Evolutionary conservation across 805 yeast species (phyloP).

Genomic region (Maudiozyma bulderi): DNA sequence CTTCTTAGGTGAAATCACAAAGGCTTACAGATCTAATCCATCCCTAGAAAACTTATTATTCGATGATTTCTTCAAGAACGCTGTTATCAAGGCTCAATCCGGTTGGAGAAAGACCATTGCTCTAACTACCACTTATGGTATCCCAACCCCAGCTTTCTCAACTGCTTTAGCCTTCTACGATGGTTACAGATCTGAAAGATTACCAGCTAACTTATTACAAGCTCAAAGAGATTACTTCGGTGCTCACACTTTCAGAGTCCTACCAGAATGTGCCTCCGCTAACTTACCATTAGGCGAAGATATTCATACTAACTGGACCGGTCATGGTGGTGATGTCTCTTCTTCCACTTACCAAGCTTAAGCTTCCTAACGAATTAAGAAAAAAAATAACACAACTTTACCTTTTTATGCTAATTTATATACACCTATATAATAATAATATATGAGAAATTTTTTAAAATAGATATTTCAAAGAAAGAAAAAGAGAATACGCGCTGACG

Average conservation of each 20-base stretch:
- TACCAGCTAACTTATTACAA: slow-evolving; percentile 96
- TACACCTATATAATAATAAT: neutral
- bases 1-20: slow-evolving; percentile 92
- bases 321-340: slow-evolving; percentile 95
- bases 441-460: no score
- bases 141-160: slow-evolving; percentile 95
- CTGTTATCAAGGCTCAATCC: slow-evolving; percentile 83
- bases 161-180: slow-evolving; percentile 97
- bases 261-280: slow-evolving; percentile 74
- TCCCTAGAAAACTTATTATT: slow-evolving; percentile 89
- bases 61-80: slow-evolving; percentile 88
- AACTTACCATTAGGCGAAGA: slow-evolving; percentile 67
- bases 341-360: slow-evolving; percentile 92
- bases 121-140: slow-evolving; percentile 72
- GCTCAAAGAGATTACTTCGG: slow-evolving; percentile 99
- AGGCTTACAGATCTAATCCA: slow-evolving; percentile 90
- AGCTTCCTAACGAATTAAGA: neutral
- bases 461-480: no score
- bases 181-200: slow-evolving; percentile 91
- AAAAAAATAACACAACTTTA: neutral
- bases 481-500: no score
- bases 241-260: slow-evolving; percentile 96
- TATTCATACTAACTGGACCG: slow-evolving; percentile 99
- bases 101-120: slow-evolving; percentile 91
- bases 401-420: neutral